These are phyloP conservation scores for Aphanomyces euteiches DNA, from an alignment of 352 stramenopile species.

Conservation along the genomic window DNA sequence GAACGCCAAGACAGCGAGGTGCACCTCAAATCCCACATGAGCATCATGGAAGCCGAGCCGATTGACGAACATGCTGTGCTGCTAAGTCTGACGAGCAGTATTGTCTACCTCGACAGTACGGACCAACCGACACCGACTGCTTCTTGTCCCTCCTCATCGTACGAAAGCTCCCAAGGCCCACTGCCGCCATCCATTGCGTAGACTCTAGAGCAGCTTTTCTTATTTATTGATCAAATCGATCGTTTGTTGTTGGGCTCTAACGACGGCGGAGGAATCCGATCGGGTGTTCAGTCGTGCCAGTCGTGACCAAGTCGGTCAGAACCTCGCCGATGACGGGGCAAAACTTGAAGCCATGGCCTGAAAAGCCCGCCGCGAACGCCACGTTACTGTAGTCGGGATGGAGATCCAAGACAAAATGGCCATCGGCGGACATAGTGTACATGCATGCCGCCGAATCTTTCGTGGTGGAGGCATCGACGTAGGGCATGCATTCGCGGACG, in stretches of 20 bases:
- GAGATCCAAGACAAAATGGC: constrained; percentile 72
- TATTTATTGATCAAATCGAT: no score
- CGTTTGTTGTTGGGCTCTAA: neutral
- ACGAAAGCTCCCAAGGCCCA: no score
- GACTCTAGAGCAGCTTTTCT: no score
- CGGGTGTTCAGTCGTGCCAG: constrained; percentile 41
- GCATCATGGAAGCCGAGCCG: neutral
- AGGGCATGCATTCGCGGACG: constrained; percentile 44
- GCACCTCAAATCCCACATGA: neutral
- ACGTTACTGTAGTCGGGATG: constrained; percentile 38
- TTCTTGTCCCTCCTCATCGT: no score
- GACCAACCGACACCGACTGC: neutral
- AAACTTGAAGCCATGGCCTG: constrained; percentile 83
- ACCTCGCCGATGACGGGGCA: constrained; percentile 78
- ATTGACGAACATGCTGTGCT: constrained; percentile 3
- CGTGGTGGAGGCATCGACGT: constrained; percentile 44
- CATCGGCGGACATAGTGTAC: constrained; percentile 78
- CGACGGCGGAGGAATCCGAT: constrained; percentile 45
- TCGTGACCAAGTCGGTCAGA: constrained; percentile 59
- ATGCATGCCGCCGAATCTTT: constrained; percentile 64
- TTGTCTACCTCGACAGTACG: constrained; percentile 1
- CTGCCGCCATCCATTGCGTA: no score
- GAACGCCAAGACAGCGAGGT: neutral
- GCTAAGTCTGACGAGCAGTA: neutral
- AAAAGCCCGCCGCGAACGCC: constrained; percentile 72